Evolutionary conservation across 139 green algal genomes (phyloP).

Genomic region (Volvox africanus): DNA sequence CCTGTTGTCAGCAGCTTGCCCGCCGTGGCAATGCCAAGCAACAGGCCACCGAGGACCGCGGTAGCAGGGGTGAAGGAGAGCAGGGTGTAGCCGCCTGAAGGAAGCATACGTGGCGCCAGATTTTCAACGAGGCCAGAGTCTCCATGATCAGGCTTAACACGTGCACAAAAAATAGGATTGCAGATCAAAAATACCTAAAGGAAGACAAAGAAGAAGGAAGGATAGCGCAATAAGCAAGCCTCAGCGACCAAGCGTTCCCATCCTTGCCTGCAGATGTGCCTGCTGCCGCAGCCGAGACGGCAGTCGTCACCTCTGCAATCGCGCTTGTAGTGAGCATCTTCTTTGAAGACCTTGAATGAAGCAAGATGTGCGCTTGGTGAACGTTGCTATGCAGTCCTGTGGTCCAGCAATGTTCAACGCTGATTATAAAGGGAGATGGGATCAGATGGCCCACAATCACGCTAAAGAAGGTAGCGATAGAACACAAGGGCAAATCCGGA

Average conservation of each 20-base stretch:
- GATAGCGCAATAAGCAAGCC: no score
- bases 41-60: constrained; percentile 57
- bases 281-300: not conserved
- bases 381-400: not conserved
- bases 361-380: not conserved
- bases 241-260: no score
- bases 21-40: constrained; percentile 51
- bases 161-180: not conserved
- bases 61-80: constrained; percentile 60
- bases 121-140: no score
- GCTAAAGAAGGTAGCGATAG: no score
- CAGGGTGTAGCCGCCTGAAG: constrained; percentile 21
- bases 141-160: no score
- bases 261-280: not conserved
- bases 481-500: no score
- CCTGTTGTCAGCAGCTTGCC: constrained; percentile 67
- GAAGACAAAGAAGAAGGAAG: no score
- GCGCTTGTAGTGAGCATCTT: constrained; percentile 6
- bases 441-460: no score
- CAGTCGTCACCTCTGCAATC: not conserved
- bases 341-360: not conserved
- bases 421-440: no score
- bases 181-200: no score
- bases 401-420: no score
- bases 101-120: no score